Evolutionary conservation across 2,329 filamentous ascomycete species (phyloP), one percentile per base, ranked within the genome.

Genomic region (Fusarium paranaense): DNA sequence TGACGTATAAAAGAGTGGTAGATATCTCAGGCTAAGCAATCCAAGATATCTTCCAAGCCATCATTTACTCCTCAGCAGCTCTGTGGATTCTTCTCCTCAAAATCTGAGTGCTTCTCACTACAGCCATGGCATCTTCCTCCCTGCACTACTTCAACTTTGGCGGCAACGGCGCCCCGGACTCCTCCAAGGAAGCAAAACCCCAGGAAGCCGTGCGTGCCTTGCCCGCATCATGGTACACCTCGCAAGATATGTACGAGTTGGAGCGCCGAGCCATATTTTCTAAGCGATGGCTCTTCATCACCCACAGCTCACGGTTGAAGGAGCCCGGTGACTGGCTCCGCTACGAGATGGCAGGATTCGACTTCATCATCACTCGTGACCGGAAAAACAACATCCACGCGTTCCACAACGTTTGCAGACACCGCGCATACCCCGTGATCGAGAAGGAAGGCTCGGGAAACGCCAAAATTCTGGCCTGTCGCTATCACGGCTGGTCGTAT

Each of bases 391-490:
- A 85, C 20, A 20, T 90, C 78, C 87, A 89, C 59, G 89, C 85
- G 10, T 91, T 91, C 76, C 90, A 91, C 80, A 91, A 92, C 74
- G 83, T 91, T n/a, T 92, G 90, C 80, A 83, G 90, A 2, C 90
- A 91, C 76, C 84, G 90, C 4, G 90, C 90, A 10, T 91, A 87
- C 72, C 88, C 89, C 0, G 85, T 91, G 85, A 90, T 73, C 35
- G 73, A 11, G 70, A 86, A 45, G 83, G 86, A 5, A 80, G 47
- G 47, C 10, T 66, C 45, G 6, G 90, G 90, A 3, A 85, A 84
- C 27, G 85, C 85, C 16, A 85, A 82, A 47, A 86, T 91, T 18
- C 85, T 92, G 40, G 84, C 87, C 0, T 92, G 90, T 83, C 87
- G 87, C 67, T 91, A 91, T 75, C 90, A 91, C 75, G 89, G 76